Conservation (phyloP, 202 grass and related monocot genomes). For the Zizania palustris region DNA sequence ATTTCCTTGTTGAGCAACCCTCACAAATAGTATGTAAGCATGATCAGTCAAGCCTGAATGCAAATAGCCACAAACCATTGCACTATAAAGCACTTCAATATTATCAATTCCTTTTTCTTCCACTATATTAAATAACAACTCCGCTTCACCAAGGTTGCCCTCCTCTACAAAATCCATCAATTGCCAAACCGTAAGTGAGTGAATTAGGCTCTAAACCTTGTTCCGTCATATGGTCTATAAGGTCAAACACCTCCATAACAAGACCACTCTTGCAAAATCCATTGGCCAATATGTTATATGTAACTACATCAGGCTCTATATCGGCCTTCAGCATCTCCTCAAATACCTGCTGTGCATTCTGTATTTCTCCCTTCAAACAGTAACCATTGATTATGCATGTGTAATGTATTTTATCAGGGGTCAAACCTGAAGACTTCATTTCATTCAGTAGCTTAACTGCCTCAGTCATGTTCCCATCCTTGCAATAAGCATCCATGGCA, state of each 20-base stretch:
- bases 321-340: slow-evolving; percentile 66
- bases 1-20: slow-evolving; percentile 58
- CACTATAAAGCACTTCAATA: slow-evolving; percentile 61
- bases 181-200: slow-evolving; percentile 67
- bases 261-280: slow-evolving; percentile 66
- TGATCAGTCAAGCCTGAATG: slow-evolving; percentile 50
- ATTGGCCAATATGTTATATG: slow-evolving; percentile 64
- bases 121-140: slow-evolving; percentile 62
- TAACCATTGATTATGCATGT: slow-evolving; percentile 79
- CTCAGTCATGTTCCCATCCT: slow-evolving; percentile 61
- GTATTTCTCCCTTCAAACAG: slow-evolving; percentile 65
- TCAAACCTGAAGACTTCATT: slow-evolving; percentile 61
- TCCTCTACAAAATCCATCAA: slow-evolving; percentile 71
- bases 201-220: slow-evolving; percentile 61
- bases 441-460: slow-evolving; percentile 65
- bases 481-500: slow-evolving; percentile 61
- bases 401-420: slow-evolving; percentile 72
- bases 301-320: slow-evolving; percentile 67
- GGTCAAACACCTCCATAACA: slow-evolving; percentile 63
- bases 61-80: slow-evolving; percentile 88
- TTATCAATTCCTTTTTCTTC: slow-evolving; percentile 59
- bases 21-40: slow-evolving; percentile 65
- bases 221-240: slow-evolving; percentile 64
- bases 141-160: slow-evolving; percentile 65
- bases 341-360: slow-evolving; percentile 66